Conservation (phyloP, 1,284 basidiomycete species). For the Irpex sp. region DNA sequence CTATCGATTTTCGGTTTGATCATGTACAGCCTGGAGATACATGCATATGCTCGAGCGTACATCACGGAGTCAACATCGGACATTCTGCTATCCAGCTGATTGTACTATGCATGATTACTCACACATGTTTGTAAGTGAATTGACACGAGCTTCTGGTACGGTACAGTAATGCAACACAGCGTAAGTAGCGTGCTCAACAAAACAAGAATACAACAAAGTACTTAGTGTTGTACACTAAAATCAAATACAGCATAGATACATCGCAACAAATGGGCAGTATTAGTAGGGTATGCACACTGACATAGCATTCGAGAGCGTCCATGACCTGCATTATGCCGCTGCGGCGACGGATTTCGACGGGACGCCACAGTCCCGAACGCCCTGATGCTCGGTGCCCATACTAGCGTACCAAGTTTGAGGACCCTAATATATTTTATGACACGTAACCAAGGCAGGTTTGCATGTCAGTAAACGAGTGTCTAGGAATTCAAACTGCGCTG, state of each 20-base stretch:
- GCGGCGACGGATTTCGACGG: background rate
- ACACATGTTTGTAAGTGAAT: too few species aligned
- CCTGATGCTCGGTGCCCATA: constrained; percentile 24
- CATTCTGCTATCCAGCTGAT: too few species aligned
- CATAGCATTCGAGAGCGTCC: background rate
- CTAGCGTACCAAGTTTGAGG: constrained; percentile 24
- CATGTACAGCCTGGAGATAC: too few species aligned
- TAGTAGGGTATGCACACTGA: background rate
- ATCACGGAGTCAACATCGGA: too few species aligned
- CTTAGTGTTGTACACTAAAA: background rate
- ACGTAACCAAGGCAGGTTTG: background rate
- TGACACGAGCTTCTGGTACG: too few species aligned
- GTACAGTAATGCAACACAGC: too few species aligned
- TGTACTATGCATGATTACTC: too few species aligned
- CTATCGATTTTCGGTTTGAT: too few species aligned
- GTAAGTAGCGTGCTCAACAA: too few species aligned
- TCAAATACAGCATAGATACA: background rate
- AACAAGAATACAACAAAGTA: constrained; percentile 2
- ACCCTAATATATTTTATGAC: constrained; percentile 9
- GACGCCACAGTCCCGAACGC: constrained; percentile 2
- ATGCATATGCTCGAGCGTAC: too few species aligned
- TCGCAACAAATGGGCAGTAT: too few species aligned
- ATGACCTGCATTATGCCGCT: background rate
- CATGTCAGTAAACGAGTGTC: background rate
- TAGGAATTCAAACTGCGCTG: background rate